A percentile compares a stretch with the other conserved stretches of the same genome.
phyloP scores from a whole-genome alignment of 768 basidiomycete genomes.

The Boletus huronensis region DNA sequence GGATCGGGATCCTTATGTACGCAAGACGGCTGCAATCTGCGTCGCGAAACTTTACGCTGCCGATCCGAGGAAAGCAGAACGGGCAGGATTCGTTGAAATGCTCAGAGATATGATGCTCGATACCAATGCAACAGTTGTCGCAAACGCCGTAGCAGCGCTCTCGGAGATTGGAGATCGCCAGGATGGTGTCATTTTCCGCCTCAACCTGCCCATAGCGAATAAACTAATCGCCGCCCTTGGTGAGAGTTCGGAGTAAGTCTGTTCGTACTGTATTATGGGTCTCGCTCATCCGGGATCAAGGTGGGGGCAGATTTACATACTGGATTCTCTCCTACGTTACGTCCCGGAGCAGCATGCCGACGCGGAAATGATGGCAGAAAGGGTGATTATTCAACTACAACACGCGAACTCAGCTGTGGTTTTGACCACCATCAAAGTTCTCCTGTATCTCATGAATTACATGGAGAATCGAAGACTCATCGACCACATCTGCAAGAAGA shows the following conservation, averaged over 20 bases:
- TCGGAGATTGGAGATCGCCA: constrained; percentile 96
- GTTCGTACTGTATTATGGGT: background rate
- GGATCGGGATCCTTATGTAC: constrained; percentile 95
- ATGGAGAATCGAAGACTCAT: constrained; percentile 88
- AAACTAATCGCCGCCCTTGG: constrained; percentile 87
- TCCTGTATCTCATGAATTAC: constrained; percentile 98
- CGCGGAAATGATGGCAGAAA: constrained; percentile 93
- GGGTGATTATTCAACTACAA: constrained; percentile 88
- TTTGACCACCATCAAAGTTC: constrained; percentile 93
- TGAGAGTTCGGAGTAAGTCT: constrained; percentile 94
- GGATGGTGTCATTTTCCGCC: constrained; percentile 88
- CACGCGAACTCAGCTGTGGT: constrained; percentile 99
- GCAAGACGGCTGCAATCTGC: constrained; percentile 97
- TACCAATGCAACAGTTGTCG: constrained; percentile 92
- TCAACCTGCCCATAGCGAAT: constrained; percentile 84
- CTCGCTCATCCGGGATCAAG: constrained; percentile 40
- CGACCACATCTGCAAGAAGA: constrained; percentile 91
- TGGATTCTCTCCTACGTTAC: constrained; percentile 90
- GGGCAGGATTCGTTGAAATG: constrained; percentile 86
- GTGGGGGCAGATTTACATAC: constrained; percentile 98
- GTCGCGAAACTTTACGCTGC: constrained; percentile 93
- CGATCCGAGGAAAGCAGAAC: constrained; percentile 83
- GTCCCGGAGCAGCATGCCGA: constrained; percentile 87
- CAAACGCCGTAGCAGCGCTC: constrained; percentile 94
- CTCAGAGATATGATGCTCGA: constrained; percentile 91